Evolutionary conservation across 2,329 filamentous ascomycete genomes (phyloP), one percentile per base, ranked within the genome.

Genomic region (Talaromyces amestolkiae): DNA sequence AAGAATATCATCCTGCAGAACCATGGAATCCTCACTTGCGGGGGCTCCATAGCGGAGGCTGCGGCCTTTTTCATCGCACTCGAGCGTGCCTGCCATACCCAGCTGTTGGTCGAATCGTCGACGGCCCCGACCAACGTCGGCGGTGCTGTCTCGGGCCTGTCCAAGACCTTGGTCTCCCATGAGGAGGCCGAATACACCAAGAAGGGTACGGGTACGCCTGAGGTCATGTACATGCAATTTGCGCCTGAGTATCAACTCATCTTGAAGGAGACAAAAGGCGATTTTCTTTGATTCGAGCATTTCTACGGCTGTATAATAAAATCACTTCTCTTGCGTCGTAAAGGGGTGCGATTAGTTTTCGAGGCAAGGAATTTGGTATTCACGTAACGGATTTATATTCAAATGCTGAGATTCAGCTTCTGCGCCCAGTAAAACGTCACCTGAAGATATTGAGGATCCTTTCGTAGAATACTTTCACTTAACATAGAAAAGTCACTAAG

Each of bases 41-140:
- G 90, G 4, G 72, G 76, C 8, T 92, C 90, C 0, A 89, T 93
- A 1, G 90, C 91, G 69, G 90, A 93, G 76, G 90, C 90, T 1
- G 87, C 87, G 0, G 91, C 87, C 72, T 76, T 92, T 41, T 90
- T 91, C 72, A 88, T 86, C 0, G 77, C 89, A 45, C 81, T 92
- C 73, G 90, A 92, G 76, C 82, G 88, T 47, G 86, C 85, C 33
- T 92, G 90, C 72, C 83, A 87, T 61, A 84, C 90, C 19, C 90
- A 92, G 78, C 78, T 92, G 47, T 79, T 84, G 69, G 87, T 88
- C 31, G 89, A 93, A 76, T 87, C 89, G 0, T 87, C 89, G 47
- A 54, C 35, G 15, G 56, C 58, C n/a, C 47, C 43, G n/a, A 35
- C 54, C 9, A 64, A 22, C 17, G 49, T 59, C 15, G 62, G 53